Evolutionary conservation across 176 grass and related monocot genomes (phyloP).

Genomic region (Aegilops sharonensis): DNA sequence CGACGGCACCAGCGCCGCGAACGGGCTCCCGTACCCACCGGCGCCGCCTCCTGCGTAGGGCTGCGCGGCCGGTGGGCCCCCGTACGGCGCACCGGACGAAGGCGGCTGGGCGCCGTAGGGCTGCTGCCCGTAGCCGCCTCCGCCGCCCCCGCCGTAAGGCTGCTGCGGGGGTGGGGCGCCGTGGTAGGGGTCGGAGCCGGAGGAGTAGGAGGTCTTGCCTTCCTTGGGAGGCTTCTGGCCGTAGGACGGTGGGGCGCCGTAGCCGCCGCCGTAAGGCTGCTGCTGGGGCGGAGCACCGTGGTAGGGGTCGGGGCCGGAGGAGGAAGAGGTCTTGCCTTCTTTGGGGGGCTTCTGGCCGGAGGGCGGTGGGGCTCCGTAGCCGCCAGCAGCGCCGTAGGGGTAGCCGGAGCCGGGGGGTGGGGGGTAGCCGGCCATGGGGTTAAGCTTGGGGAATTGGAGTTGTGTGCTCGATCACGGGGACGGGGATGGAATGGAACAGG

Average conservation of each 20-base stretch:
- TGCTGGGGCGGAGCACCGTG: conserved; percentile 17
- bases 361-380: conserved; percentile 21
- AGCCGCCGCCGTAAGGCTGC: conserved; percentile 14
- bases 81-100: conserved; percentile 4
- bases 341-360: conserved; percentile 47
- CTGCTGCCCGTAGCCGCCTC: conserved; percentile 43
- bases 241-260: conserved; percentile 21
- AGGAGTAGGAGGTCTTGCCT: conserved; percentile 35
- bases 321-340: conserved; percentile 37
- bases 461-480: neutral
- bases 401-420: conserved; percentile 33
- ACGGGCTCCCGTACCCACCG: conserved; percentile 52
- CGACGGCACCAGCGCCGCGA: conserved; percentile 67
- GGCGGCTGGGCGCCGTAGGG: neutral
- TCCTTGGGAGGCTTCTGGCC: conserved; percentile 50
- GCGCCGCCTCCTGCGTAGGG: neutral
- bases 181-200: neutral
- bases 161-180: neutral
- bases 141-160: conserved; percentile 31
- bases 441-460: neutral
- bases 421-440: conserved; percentile 19
- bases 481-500: neutral
- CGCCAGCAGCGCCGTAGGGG: neutral
- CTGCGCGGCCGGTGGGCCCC: neutral
- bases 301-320: conserved; percentile 15